Percentiles rank a stretch among this genome's conserved stretches.
phyloP scores from a whole-genome alignment of 352 stramenopile genomes.

The Thalassiosira mediterranea region DNA sequence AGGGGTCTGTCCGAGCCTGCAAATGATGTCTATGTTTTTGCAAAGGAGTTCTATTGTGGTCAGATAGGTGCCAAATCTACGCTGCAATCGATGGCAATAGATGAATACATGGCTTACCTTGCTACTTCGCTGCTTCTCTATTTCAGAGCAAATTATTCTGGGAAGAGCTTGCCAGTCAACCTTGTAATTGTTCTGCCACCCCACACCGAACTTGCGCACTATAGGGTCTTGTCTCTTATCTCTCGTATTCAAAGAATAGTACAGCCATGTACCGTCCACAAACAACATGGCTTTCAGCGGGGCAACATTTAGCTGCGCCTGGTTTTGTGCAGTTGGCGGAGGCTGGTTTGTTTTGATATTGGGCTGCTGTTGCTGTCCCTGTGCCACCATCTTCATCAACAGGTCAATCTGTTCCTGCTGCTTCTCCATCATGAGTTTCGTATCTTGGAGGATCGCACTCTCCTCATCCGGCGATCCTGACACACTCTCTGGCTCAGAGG shows the following conservation, averaged over 20 bases:
- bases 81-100: background rate
- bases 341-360: constrained; percentile 3
- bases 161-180: constrained; percentile 70
- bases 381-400: constrained; percentile 54
- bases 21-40: constrained; percentile 44
- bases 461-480: constrained; percentile 12
- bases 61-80: background rate
- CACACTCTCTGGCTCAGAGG: constrained; percentile 6
- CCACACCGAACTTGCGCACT: constrained; percentile 60
- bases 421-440: constrained; percentile 54
- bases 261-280: constrained; percentile 84
- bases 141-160: constrained; percentile 60
- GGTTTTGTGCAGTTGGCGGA: constrained; percentile 1
- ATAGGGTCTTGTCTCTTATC: constrained; percentile 57
- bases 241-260: constrained; percentile 74
- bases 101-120: constrained; percentile 23
- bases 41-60: background rate
- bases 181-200: constrained; percentile 68
- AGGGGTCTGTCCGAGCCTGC: constrained; percentile 55
- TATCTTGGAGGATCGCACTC: constrained; percentile 27
- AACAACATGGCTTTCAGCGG: constrained; percentile 83
- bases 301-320: constrained; percentile 42
- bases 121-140: constrained; percentile 59
- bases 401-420: constrained; percentile 72
- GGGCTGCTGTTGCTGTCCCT: constrained; percentile 32